Percentiles rank a stretch among this genome's conserved stretches.
phyloP scores from a whole-genome alignment of 306 rosid genomes.

The Myrica gale region DNA sequence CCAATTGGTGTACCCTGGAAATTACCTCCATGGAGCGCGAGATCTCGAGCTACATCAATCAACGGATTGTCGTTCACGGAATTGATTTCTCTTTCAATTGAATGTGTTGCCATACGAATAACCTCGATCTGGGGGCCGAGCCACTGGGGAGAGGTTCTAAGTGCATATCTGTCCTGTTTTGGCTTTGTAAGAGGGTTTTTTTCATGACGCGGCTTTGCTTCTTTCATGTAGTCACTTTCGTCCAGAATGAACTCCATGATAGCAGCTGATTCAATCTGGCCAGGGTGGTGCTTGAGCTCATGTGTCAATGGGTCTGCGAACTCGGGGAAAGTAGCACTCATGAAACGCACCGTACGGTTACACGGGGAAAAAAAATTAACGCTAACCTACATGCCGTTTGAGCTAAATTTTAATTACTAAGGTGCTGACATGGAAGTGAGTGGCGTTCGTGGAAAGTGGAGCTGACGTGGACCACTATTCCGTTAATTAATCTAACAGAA shows the following conservation, averaged over 20 bases:
- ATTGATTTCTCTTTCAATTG: constrained; percentile 42
- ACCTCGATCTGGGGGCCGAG: constrained; percentile 43
- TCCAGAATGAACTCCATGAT: constrained; percentile 34
- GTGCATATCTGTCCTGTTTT: constrained; percentile 40
- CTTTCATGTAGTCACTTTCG: constrained; percentile 31
- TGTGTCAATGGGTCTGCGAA: constrained; percentile 37
- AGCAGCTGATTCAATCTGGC: constrained; percentile 41
- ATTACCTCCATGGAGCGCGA: constrained; percentile 39
- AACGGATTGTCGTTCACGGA: constrained; percentile 41
- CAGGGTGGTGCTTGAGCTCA: constrained; percentile 42
- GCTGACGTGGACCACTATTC: no score
- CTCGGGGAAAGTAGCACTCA: no score
- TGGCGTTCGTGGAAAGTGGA: no score
- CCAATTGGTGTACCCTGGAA: constrained; percentile 46
- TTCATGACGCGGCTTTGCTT: constrained; percentile 30
- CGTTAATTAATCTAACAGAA: no score
- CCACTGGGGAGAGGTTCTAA: constrained; percentile 43
- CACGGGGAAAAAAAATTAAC: no score
- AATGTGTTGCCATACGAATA: constrained; percentile 36
- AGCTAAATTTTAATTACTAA: no score
- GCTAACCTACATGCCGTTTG: no score
- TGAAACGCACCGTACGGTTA: no score
- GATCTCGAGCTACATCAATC: constrained; percentile 32
- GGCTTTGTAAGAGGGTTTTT: constrained; percentile 38
- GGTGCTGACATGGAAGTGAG: no score